phyloP scores from a whole-genome alignment of 192 early-diverging fungal genomes.

The Kappamyces sp. region DNA sequence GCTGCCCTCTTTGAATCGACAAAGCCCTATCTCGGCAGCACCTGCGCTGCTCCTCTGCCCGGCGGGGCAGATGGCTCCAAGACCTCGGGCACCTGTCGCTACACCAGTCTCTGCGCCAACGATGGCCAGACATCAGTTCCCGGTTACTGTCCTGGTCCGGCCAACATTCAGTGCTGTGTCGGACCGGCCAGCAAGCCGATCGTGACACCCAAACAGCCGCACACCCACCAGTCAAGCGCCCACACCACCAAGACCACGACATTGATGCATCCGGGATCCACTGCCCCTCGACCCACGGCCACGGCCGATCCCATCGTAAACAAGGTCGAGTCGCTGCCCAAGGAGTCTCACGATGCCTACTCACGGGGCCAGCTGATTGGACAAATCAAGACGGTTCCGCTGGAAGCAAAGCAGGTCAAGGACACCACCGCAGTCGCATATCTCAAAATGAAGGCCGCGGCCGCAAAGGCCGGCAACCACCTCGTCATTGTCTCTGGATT shows the following conservation, averaged over 20 bases:
- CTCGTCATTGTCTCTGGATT: slow-evolving; percentile 4
- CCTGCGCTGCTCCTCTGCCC: background rate
- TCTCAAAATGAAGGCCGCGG: background rate
- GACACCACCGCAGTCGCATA: slow-evolving; percentile 1
- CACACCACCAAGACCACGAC: too few species aligned
- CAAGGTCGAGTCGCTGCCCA: background rate
- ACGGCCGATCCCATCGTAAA: background rate
- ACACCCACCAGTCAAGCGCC: too few species aligned
- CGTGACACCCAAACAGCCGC: background rate
- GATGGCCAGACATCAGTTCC: background rate
- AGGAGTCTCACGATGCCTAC: background rate
- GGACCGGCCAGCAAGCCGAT: background rate
- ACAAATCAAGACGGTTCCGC: background rate
- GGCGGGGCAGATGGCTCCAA: background rate
- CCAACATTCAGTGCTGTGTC: slow-evolving; percentile 3
- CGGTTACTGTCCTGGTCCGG: slow-evolving; percentile 2
- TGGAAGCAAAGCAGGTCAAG: background rate
- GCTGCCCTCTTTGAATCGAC: background rate
- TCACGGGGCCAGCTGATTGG: background rate
- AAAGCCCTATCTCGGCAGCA: slow-evolving; percentile 2
- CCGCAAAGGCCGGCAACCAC: slow-evolving; percentile 4
- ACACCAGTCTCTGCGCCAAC: slow-evolving; percentile 3
- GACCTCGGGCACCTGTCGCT: background rate
- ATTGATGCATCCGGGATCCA: too few species aligned
- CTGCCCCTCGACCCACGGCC: background rate